These are phyloP conservation scores for Zygosaccharomyces pseudobailii DNA, from an alignment of 1,139 yeast genomes.

Conservation along the genomic window DNA sequence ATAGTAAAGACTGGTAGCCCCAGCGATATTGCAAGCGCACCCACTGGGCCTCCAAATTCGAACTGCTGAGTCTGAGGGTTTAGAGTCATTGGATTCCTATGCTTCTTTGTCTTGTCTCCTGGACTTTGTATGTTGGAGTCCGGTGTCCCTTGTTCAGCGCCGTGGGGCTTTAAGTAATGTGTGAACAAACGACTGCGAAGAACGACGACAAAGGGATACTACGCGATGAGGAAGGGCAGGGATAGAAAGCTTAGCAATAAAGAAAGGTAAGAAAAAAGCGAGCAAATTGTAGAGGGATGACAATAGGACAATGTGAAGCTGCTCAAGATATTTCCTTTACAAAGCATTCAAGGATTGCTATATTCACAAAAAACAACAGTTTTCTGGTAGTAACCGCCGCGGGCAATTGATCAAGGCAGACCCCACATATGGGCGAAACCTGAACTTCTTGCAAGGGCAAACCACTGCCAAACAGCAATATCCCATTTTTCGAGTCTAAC, in stretches of 20 bases:
- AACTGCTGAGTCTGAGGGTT: constrained; percentile 68
- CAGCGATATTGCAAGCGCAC: constrained; percentile 61
- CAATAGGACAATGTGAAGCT: neutral
- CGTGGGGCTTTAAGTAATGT: neutral
- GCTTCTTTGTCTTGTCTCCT: neutral
- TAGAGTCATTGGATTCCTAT: constrained; percentile 27
- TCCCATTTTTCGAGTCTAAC: constrained; percentile 22
- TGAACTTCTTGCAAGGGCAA: constrained; percentile 7
- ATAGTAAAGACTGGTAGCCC: constrained; percentile 64
- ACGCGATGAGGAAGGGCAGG: neutral
- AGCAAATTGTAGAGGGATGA: neutral
- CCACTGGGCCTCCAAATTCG: constrained; percentile 77
- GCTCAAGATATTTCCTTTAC: constrained; percentile 8
- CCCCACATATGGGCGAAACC: constrained; percentile 15
- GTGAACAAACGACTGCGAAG: neutral
- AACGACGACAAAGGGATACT: neutral
- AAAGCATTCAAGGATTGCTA: constrained; percentile 23
- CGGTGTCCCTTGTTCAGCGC: neutral
- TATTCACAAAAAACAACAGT: constrained; percentile 22
- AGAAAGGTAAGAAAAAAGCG: neutral
- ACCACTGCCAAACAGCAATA: constrained; percentile 21
- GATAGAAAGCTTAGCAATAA: neutral
- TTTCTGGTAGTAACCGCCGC: constrained; percentile 15
- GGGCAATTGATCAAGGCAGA: constrained; percentile 10
- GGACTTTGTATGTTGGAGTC: neutral